Evolutionary conservation across 441 rosid genomes (phyloP).

Genomic region (Gossypium schwendimanii): DNA sequence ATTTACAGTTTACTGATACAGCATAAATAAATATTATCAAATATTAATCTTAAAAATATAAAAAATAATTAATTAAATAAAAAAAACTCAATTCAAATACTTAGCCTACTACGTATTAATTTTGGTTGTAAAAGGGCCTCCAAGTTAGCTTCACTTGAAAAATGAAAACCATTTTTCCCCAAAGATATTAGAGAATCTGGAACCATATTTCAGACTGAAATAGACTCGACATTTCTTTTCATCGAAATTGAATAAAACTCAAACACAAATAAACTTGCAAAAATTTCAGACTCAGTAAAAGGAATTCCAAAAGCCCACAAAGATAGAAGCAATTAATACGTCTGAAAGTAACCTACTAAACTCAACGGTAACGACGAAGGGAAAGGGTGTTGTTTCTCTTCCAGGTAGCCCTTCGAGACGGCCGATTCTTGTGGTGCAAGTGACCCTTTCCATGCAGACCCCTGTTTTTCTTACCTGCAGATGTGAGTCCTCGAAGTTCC

Average conservation of each 20-base stretch:
- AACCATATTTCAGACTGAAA: too few relatives aligned
- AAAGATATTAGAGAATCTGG: too few relatives aligned
- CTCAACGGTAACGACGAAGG: conserved; percentile 69
- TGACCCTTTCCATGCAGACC: conserved; percentile 84
- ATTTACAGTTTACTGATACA: too few relatives aligned
- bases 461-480: conserved; percentile 79
- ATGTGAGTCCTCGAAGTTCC: conserved; percentile 79
- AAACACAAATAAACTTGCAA: conserved; percentile 4
- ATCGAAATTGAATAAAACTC: background rate
- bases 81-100: too few relatives aligned
- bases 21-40: too few relatives aligned
- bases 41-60: too few relatives aligned
- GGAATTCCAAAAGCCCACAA: conserved; percentile 11
- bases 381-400: conserved; percentile 64
- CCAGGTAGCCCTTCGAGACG: conserved; percentile 92
- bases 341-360: conserved; percentile 8
- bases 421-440: conserved; percentile 65
- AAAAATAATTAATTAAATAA: too few relatives aligned
- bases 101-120: too few relatives aligned
- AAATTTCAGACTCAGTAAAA: conserved; percentile 17
- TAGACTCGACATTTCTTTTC: too few relatives aligned
- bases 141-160: too few relatives aligned
- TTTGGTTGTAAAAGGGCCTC: too few relatives aligned
- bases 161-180: too few relatives aligned
- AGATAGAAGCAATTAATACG: background rate